A percentile compares a stretch with the other conserved stretches of the same genome.
Conservation (phyloP, 2,329 filamentous ascomycete genomes). For the Claviceps arundinis region DNA sequence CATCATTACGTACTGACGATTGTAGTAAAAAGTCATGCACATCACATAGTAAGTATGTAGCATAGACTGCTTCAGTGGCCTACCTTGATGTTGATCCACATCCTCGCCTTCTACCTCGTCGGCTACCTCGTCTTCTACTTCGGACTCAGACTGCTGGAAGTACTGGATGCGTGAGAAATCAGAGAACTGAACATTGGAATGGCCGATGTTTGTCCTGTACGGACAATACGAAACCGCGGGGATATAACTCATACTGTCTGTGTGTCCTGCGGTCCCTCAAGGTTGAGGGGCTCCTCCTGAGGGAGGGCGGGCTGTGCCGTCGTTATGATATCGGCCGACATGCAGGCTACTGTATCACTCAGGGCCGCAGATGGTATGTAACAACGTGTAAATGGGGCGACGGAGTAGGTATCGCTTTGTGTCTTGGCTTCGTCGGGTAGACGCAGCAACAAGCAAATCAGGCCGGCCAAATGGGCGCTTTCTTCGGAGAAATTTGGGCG, state of each 20-base stretch:
- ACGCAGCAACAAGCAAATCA: slow-evolving; percentile 12
- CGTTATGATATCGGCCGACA: slow-evolving; percentile 21
- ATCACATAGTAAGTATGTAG: not conserved
- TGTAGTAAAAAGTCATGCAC: not conserved
- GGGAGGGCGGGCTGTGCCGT: slow-evolving; percentile 15
- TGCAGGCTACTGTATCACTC: slow-evolving; percentile 11
- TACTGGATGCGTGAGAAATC: slow-evolving; percentile 31
- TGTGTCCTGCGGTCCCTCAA: slow-evolving; percentile 14
- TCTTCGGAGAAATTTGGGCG: slow-evolving; percentile 9
- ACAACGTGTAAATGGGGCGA: not conserved
- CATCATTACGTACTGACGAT: not conserved
- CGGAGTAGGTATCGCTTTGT: slow-evolving; percentile 7
- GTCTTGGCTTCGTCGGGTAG: slow-evolving; percentile 20
- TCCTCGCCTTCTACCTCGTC: slow-evolving; percentile 21
- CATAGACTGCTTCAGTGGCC: not conserved
- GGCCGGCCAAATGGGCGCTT: slow-evolving; percentile 6
- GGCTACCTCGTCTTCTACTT: slow-evolving; percentile 19
- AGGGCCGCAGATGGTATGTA: not conserved
- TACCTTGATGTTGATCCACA: slow-evolving; percentile 8
- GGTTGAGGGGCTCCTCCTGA: slow-evolving; percentile 9
- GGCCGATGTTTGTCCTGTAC: slow-evolving; percentile 25
- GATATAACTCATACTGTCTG: slow-evolving; percentile 29
- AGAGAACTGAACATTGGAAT: slow-evolving; percentile 25
- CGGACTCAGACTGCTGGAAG: slow-evolving; percentile 25
- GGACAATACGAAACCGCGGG: slow-evolving; percentile 25